phyloP scores from a whole-genome alignment of 148 eudicot genomes.

The Rhododendron kiyosumense region DNA sequence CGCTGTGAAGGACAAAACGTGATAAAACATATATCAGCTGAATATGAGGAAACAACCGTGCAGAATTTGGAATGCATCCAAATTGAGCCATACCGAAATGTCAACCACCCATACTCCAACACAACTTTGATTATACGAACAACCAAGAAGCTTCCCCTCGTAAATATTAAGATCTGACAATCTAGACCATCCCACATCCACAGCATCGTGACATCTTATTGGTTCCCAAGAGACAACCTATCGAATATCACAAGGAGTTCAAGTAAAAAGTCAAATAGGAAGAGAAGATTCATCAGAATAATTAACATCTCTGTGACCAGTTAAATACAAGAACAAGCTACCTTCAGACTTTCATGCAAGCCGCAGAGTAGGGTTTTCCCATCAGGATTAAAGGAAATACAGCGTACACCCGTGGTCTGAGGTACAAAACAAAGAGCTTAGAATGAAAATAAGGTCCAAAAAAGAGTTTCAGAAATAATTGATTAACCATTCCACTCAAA shows the following conservation, averaged over 20 bases:
- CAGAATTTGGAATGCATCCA: background rate
- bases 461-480: constrained; percentile 2
- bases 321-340: constrained; percentile 14
- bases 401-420: constrained; percentile 87
- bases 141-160: constrained; percentile 97
- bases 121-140: constrained; percentile 96
- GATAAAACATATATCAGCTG: constrained; percentile 16
- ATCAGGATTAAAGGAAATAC: constrained; percentile 94
- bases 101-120: constrained; percentile 99
- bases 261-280: constrained; percentile 9
- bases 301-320: constrained; percentile 4
- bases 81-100: constrained; percentile 54
- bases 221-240: constrained; percentile 98
- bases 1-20: constrained; percentile 45
- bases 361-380: constrained; percentile 94
- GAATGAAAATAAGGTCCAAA: constrained; percentile 1
- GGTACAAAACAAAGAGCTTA: constrained; percentile 16
- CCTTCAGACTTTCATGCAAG: constrained; percentile 89
- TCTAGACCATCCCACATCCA: constrained; percentile 97
- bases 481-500: background rate
- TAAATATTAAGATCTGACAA: constrained; percentile 92
- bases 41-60: constrained; percentile 4
- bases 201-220: constrained; percentile 75
- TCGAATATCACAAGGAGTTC: constrained; percentile 9
- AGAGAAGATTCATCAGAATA: background rate